Percentiles rank a stretch among this genome's conserved stretches.
Conservation (phyloP, 108 stramenopile species). For the Fragilariopsis cylindrus region DNA sequence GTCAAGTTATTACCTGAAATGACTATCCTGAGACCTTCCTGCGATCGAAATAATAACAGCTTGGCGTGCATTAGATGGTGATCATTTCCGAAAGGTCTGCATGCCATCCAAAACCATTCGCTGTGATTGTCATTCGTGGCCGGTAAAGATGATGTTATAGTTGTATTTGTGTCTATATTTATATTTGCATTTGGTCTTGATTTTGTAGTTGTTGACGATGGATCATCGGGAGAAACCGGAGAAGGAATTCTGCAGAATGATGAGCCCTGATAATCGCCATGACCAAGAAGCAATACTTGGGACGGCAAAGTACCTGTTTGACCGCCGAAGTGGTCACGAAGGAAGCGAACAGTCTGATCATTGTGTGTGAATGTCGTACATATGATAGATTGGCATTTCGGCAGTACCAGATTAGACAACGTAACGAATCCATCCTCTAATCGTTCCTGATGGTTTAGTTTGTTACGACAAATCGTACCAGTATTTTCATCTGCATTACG, state of each 20-base stretch:
- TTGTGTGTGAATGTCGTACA: background rate
- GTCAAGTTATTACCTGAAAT: conserved; percentile 13
- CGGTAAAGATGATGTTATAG: background rate
- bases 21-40: conserved; percentile 16
- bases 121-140: background rate
- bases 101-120: conserved; percentile 6
- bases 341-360: too few relatives aligned
- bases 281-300: background rate
- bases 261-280: background rate
- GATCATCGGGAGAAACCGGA: background rate
- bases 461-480: conserved; percentile 14
- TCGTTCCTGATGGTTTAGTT: background rate
- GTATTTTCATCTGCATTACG: too few relatives aligned
- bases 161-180: background rate
- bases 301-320: background rate
- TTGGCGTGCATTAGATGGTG: conserved; percentile 12
- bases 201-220: background rate
- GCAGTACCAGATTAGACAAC: conserved; percentile 5
- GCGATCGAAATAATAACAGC: conserved; percentile 1
- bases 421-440: conserved; percentile 7
- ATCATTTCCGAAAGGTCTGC: background rate
- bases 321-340: too few relatives aligned
- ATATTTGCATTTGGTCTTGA: background rate
- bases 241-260: background rate
- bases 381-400: background rate